phyloP scores from a whole-genome alignment of 2,329 filamentous ascomycete species.

The Talaromyces sp. region DNA sequence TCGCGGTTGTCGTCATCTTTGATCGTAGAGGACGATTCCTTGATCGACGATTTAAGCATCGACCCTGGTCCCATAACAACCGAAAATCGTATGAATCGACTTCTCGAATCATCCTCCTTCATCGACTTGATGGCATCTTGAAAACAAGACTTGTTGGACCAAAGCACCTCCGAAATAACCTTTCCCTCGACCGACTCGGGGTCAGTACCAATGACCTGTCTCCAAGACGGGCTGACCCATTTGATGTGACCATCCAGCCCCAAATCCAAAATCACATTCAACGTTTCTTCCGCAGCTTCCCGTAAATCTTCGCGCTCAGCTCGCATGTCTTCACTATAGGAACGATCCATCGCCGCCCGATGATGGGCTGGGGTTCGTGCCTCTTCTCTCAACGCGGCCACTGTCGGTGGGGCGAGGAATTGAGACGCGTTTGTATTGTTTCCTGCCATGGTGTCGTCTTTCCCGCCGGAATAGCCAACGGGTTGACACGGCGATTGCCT shows the following conservation, averaged over 20 bases:
- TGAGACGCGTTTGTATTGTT: constrained; percentile 39
- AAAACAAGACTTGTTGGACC: constrained; percentile 78
- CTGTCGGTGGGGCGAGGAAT: constrained; percentile 46
- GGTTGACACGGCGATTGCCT: constrained; percentile 11
- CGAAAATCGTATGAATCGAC: constrained; percentile 82
- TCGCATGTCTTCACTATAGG: constrained; percentile 83
- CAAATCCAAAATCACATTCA: constrained; percentile 94
- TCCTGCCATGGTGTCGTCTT: constrained; percentile 39
- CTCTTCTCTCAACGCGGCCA: constrained; percentile 46
- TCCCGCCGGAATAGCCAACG: constrained; percentile 14
- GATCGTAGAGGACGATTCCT: constrained; percentile 7
- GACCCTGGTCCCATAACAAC: constrained; percentile 69
- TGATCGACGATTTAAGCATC: constrained; percentile 52
- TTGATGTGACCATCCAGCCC: constrained; percentile 85
- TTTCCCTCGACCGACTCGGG: constrained; percentile 71
- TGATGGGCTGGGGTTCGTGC: constrained; percentile 38
- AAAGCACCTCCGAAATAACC: constrained; percentile 75
- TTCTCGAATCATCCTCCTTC: constrained; percentile 88
- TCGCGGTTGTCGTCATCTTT: constrained; percentile 6
- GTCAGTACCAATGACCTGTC: constrained; percentile 81
- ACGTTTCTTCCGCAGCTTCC: constrained; percentile 90
- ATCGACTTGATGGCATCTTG: constrained; percentile 81
- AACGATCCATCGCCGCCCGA: constrained; percentile 53
- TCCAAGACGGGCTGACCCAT: constrained; percentile 97
- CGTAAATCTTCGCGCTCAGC: constrained; percentile 92